Evolutionary conservation across 176 grass and related monocot species (phyloP).

Genomic region (Carex littledalei): DNA sequence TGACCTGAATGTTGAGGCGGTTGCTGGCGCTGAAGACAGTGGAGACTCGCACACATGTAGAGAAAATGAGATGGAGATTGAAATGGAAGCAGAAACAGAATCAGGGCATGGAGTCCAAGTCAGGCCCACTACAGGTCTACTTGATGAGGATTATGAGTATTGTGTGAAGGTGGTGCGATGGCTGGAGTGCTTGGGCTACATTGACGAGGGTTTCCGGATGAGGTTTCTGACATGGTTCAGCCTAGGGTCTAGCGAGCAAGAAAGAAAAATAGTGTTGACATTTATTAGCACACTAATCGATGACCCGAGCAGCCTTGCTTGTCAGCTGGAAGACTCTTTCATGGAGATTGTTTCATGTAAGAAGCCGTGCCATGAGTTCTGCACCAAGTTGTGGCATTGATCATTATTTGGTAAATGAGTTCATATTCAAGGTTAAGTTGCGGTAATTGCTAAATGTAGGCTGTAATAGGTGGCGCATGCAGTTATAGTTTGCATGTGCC

Average conservation of each 20-base stretch:
- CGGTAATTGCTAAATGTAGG: not conserved
- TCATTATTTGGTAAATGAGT: not conserved
- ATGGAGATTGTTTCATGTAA: slow-evolving; percentile 63
- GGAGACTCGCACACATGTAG: slow-evolving; percentile 72
- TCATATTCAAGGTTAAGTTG: not conserved
- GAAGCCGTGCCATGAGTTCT: slow-evolving; percentile 43
- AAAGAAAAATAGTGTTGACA: slow-evolving; percentile 54
- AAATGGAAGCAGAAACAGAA: slow-evolving; percentile 19
- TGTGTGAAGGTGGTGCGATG: slow-evolving; percentile 74
- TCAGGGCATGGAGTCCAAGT: not conserved
- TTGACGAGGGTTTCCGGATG: slow-evolving; percentile 72
- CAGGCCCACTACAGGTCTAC: slow-evolving; percentile 29
- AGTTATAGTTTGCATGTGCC: not conserved
- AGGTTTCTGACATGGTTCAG: slow-evolving; percentile 95
- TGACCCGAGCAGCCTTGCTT: slow-evolving; percentile 64
- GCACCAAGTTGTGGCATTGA: slow-evolving; percentile 69
- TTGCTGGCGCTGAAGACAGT: slow-evolving; percentile 63
- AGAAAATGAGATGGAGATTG: slow-evolving; percentile 18
- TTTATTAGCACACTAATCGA: slow-evolving; percentile 58
- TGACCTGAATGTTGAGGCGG: slow-evolving; percentile 68
- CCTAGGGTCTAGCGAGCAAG: slow-evolving; percentile 57
- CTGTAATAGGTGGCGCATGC: not conserved
- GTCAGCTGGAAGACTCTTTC: slow-evolving; percentile 76
- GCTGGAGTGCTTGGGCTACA: slow-evolving; percentile 64
- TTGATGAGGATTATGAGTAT: slow-evolving; percentile 67